Percentiles rank a stretch among this genome's conserved stretches.
These are phyloP conservation scores for Clarireedia paspali DNA, from an alignment of 2,329 filamentous ascomycete species.

Conservation along the genomic window DNA sequence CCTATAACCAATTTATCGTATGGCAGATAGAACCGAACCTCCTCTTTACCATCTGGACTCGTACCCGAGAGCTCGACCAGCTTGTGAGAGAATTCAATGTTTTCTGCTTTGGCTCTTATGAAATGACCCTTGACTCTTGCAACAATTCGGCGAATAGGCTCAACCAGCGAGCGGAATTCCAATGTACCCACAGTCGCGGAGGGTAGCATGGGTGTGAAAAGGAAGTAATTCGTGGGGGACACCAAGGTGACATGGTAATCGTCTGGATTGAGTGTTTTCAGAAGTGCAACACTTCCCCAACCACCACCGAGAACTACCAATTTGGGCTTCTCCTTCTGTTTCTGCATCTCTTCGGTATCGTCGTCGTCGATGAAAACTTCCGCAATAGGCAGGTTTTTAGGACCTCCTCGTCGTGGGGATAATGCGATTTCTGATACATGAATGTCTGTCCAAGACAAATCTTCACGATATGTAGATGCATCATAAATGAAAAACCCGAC, in stretches of 20 bases:
- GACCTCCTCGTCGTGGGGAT: constrained; percentile 72
- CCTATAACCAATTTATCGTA: constrained; percentile 95
- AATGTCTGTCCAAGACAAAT: constrained; percentile 60
- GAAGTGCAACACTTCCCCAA: constrained; percentile 86
- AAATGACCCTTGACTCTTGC: constrained; percentile 77
- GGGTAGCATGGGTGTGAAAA: constrained; percentile 97
- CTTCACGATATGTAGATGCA: constrained; percentile 78
- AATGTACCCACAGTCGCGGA: constrained; percentile 95
- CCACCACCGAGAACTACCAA: constrained; percentile 89
- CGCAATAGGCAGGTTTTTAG: constrained; percentile 90
- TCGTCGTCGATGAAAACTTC: constrained; percentile 86
- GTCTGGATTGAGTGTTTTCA: constrained; percentile 83
- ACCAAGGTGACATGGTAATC: constrained; percentile 96
- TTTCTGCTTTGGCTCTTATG: constrained; percentile 75
- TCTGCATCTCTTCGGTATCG: constrained; percentile 61
- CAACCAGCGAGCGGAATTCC: constrained; percentile 82
- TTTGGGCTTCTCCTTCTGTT: constrained; percentile 79
- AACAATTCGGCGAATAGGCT: constrained; percentile 84
- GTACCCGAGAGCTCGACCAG: constrained; percentile 77
- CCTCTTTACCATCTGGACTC: constrained; percentile 62
- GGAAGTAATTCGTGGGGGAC: constrained; percentile 90
- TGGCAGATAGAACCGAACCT: constrained; percentile 75
- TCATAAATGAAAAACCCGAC: constrained; percentile 91
- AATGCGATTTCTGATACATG: constrained; percentile 79
- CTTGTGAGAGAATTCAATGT: constrained; percentile 87